These are phyloP conservation scores for Schwanniomyces vanrijiae DNA, from an alignment of 805 yeast genomes.

Conservation along the genomic window DNA sequence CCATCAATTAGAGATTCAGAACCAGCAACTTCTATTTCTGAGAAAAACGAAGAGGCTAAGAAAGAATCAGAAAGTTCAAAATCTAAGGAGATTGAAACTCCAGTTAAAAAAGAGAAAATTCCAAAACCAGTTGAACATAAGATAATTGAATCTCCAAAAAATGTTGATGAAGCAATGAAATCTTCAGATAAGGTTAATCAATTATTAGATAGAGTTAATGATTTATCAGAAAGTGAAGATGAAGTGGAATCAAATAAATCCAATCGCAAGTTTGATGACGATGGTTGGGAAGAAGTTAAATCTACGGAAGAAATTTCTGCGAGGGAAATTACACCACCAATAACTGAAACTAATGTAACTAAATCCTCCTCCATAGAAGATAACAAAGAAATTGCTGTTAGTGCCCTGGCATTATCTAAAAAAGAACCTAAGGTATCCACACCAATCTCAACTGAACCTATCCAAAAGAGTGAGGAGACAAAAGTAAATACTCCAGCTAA, in stretches of 20 bases:
- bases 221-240: conserved; percentile 40
- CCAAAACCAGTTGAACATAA: conserved; percentile 3
- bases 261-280: conserved; percentile 29
- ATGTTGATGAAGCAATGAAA: conserved; percentile 40
- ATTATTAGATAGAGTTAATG: conserved; percentile 38
- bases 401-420: no score
- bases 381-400: not conserved
- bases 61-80: conserved; percentile 11
- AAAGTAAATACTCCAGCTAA: conserved; percentile 15
- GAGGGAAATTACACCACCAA: not conserved
- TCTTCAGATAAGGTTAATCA: conserved; percentile 33
- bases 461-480: conserved; percentile 10
- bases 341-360: not conserved
- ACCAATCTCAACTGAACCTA: conserved; percentile 10
- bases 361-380: not conserved
- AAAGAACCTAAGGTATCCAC: no score
- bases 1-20: conserved; percentile 47
- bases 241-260: conserved; percentile 16
- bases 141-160: conserved; percentile 6
- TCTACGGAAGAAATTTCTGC: conserved; percentile 17
- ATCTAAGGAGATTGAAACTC: conserved; percentile 8
- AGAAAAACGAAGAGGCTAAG: conserved; percentile 20
- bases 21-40: conserved; percentile 31
- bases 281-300: conserved; percentile 39
- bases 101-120: conserved; percentile 6